These are phyloP conservation scores for Schwanniomyces sp. DNA, from an alignment of 805 yeast genomes.

Conservation along the genomic window DNA sequence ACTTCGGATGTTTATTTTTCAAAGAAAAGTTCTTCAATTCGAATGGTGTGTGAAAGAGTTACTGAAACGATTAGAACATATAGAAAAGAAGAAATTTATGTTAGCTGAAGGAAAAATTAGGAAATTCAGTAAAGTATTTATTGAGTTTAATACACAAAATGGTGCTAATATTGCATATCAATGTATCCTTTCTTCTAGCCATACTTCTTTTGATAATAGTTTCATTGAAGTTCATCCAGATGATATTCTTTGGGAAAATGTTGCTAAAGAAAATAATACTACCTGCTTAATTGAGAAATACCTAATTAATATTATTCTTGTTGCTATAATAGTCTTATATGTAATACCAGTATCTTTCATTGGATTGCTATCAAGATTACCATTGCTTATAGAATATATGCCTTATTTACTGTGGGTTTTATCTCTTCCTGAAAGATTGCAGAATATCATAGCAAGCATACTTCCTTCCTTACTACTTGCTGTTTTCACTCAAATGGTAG, in stretches of 20 bases:
- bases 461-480: slow-evolving; percentile 69
- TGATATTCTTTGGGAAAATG: slow-evolving; percentile 73
- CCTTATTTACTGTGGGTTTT: slow-evolving; percentile 62
- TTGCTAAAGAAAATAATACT: slow-evolving; percentile 39
- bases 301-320: slow-evolving; percentile 45
- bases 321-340: slow-evolving; percentile 58
- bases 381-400: slow-evolving; percentile 57
- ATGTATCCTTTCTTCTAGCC: slow-evolving; percentile 44
- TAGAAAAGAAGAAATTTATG: slow-evolving; percentile 18
- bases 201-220: slow-evolving; percentile 43
- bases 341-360: slow-evolving; percentile 82
- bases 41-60: slow-evolving; percentile 29
- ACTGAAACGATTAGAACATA: slow-evolving; percentile 8
- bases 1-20: slow-evolving; percentile 20
- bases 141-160: slow-evolving; percentile 56
- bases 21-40: slow-evolving; percentile 18
- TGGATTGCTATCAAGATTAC: slow-evolving; percentile 73
- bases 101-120: slow-evolving; percentile 17
- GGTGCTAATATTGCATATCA: slow-evolving; percentile 69
- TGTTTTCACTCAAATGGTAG: slow-evolving; percentile 60
- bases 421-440: slow-evolving; percentile 50
- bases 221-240: slow-evolving; percentile 58
- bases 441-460: slow-evolving; percentile 58
- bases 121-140: slow-evolving; percentile 49
- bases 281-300: slow-evolving; percentile 37